Percentiles rank a stretch among this genome's conserved stretches.
Conservation (phyloP, 768 basidiomycete species). For the Calocybe gangraenosa region DNA sequence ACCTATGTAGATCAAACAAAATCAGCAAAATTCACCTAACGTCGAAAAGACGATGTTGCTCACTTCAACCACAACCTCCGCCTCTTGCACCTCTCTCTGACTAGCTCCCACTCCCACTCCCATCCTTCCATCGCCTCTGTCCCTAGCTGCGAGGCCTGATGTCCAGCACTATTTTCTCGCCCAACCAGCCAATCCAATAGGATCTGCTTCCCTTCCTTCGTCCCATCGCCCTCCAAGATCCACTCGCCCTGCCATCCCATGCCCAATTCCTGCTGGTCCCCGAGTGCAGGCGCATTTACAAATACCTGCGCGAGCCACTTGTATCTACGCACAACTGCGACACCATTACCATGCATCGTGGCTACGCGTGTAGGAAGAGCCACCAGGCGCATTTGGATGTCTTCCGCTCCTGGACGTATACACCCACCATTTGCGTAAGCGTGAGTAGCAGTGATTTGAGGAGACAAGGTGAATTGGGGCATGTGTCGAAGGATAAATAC, state of each 20-base stretch:
- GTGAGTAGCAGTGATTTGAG: slow-evolving; percentile 17
- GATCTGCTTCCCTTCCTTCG: slow-evolving; percentile 69
- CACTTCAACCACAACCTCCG: slow-evolving; percentile 13
- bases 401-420: neutral
- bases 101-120: slow-evolving; percentile 14
- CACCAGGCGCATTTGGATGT: slow-evolving; percentile 40
- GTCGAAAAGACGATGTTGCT: neutral
- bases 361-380: slow-evolving; percentile 41
- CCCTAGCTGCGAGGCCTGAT: slow-evolving; percentile 58
- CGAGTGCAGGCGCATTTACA: slow-evolving; percentile 55
- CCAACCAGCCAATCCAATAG: slow-evolving; percentile 38
- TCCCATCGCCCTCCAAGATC: slow-evolving; percentile 20
- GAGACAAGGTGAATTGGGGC: slow-evolving; percentile 34
- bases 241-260: slow-evolving; percentile 37
- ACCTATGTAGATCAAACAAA: neutral
- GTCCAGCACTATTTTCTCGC: slow-evolving; percentile 51
- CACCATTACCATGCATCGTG: slow-evolving; percentile 58
- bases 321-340: slow-evolving; percentile 54
- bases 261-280: slow-evolving; percentile 63
- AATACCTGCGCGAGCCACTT: slow-evolving; percentile 55
- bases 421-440: neutral
- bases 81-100: slow-evolving; percentile 12
- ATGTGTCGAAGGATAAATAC: slow-evolving; percentile 31
- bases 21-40: neutral
- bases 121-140: slow-evolving; percentile 49